phyloP scores from a whole-genome alignment of 1,284 basidiomycete species.

The Tylopilus sp. region DNA sequence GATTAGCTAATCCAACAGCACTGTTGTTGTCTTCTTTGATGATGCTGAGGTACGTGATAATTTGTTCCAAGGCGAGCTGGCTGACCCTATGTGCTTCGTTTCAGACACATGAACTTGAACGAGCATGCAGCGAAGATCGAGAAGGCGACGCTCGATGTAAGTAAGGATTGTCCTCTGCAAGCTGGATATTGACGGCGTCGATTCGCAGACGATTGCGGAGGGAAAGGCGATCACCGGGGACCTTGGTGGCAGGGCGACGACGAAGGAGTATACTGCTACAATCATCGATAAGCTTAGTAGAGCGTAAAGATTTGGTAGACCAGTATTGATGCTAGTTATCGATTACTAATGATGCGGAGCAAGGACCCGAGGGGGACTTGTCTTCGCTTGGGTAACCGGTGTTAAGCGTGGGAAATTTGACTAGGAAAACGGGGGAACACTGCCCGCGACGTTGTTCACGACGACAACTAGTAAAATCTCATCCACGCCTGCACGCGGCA shows the following conservation, averaged over 20 bases:
- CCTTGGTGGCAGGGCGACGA: constrained; percentile 86
- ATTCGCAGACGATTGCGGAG: constrained; percentile 84
- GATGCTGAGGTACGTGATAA: constrained; percentile 79
- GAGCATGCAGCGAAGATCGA: constrained; percentile 90
- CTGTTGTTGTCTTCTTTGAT: constrained; percentile 92
- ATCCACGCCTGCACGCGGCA: constrained; percentile 57
- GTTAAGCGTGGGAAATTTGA: constrained; percentile 26
- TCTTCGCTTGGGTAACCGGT: constrained; percentile 8
- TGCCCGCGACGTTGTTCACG: constrained; percentile 27
- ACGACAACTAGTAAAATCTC: constrained; percentile 43
- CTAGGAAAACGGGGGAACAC: constrained; percentile 22
- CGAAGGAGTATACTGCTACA: constrained; percentile 82
- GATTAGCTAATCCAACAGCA: constrained; percentile 97
- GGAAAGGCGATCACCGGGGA: constrained; percentile 92
- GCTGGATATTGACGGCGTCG: constrained; percentile 15
- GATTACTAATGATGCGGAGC: constrained; percentile 4
- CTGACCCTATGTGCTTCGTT: constrained; percentile 27
- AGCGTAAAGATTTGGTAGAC: constrained; percentile 31
- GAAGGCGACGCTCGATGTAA: constrained; percentile 80
- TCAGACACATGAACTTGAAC: constrained; percentile 90
- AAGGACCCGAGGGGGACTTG: constrained; percentile 2
- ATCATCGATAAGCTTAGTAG: constrained; percentile 73
- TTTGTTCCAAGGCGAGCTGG: constrained; percentile 11
- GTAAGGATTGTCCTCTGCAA: constrained; percentile 30
- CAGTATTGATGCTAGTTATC: constrained; percentile 8